phyloP scores from a whole-genome alignment of 2,329 filamentous ascomycete genomes.

The Phyllosticta citribraziliensis region DNA sequence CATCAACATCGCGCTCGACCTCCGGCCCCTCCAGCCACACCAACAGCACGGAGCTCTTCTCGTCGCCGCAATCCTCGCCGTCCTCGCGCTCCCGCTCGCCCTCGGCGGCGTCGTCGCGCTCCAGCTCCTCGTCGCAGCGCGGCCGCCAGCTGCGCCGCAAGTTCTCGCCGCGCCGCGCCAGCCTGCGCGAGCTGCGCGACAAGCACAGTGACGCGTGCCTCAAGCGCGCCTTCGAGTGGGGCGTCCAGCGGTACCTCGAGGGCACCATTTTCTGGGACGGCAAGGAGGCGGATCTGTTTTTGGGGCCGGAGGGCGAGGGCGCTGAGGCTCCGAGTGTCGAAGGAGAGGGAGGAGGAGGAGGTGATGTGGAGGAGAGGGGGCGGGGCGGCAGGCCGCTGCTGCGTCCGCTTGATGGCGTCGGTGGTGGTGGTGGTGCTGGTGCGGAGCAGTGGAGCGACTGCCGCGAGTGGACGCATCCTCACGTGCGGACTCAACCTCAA shows the following conservation, averaged over 20 bases:
- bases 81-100: background rate
- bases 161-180: slow-evolving; percentile 19
- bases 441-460: no score
- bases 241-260: slow-evolving; percentile 21
- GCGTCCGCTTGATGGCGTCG: no score
- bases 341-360: no score
- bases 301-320: background rate
- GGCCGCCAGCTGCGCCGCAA: slow-evolving; percentile 16
- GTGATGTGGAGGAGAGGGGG: no score
- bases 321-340: background rate
- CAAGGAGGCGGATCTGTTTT: background rate
- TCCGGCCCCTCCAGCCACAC: background rate
- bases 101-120: slow-evolving; percentile 37
- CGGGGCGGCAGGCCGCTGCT: no score
- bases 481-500: no score
- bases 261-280: slow-evolving; percentile 16
- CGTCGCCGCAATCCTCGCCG: no score
- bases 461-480: no score
- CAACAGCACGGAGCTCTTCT: no score
- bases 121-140: slow-evolving; percentile 1
- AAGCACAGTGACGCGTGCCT: slow-evolving; percentile 26
- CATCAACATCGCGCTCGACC: background rate
- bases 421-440: no score
- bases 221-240: slow-evolving; percentile 22
- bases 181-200: slow-evolving; percentile 22